Base-by-base conservation (phyloP, 352 stramenopile species). In the Phytophthora kernoviae region DNA sequence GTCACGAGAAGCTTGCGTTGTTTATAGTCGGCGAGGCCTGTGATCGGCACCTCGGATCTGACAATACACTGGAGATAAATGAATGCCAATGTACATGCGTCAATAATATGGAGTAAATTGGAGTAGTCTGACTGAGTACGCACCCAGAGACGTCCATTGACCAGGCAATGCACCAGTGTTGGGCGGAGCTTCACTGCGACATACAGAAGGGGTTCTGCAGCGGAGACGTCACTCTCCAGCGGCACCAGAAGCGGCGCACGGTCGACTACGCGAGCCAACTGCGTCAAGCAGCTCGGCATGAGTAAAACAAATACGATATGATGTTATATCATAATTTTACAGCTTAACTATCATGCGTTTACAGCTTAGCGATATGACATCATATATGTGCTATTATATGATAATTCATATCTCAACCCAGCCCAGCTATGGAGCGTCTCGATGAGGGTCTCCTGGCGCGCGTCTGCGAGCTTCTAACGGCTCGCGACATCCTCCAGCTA, bases 381-480 rank as follows among this genome's bases (percentile, higher is more conserved):
- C n/a, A n/a, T n/a, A n/a, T n/a, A n/a, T 40, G 10, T 14, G 15
- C 11, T 40, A 18, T 14, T 40, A 18, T 14, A 14, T 17, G 7
- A 12, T 37, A 7, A 37, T 12, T 37, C 32, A 37, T 37, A 14
- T 15, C 15, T 15, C 12, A 18, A 17, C 33, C 33, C 8, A 37
- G 32, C n/a, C 24, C 33, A 40, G 33, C 43, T 26, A 94, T 92
- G 82, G 81, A 94, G 48, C 69, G 70, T 48, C 69, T 94, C 1
- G 71, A 79, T 11, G 68, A 83, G 11, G 56, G 65, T 27, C 67
- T 83, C 20, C 51, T 94, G 27, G 69, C 81, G 46, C 70, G 84
- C 12, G 53, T 94, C 45, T 84, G 92, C 36, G 73, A 76, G 58
- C 68, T 91, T 26, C 71, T 94, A 39, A 74, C 81, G 17, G 75